Conservation (phyloP, 352 stramenopile species). For the Phytophthora ohioensis region DNA sequence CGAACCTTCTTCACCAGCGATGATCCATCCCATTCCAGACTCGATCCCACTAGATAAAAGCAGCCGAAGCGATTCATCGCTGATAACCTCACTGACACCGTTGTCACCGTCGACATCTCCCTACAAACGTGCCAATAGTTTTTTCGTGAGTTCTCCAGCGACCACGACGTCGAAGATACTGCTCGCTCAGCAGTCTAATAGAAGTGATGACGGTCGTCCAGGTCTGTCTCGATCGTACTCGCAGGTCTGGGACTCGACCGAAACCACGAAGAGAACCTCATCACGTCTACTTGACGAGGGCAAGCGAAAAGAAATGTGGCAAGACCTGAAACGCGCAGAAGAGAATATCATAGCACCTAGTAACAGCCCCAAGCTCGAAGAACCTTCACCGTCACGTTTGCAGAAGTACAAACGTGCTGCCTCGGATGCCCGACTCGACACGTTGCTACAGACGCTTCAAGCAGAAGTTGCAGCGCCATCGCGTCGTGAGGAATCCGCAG, state of each 20-base stretch:
- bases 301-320: constrained; percentile 82
- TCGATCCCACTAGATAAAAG: constrained; percentile 23
- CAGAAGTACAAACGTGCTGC: constrained; percentile 31
- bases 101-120: constrained; percentile 42
- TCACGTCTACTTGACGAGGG: constrained; percentile 71
- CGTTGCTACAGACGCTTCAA: constrained; percentile 41
- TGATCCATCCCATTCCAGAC: constrained; percentile 44
- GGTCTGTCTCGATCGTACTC: constrained; percentile 44
- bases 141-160: constrained; percentile 33
- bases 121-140: constrained; percentile 54
- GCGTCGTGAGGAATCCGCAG: constrained; percentile 10
- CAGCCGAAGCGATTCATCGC: constrained; percentile 16
- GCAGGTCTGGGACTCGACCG: constrained; percentile 55
- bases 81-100: constrained; percentile 14
- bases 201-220: constrained; percentile 9
- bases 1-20: constrained; percentile 24
- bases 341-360: constrained; percentile 47
- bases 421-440: constrained; percentile 41
- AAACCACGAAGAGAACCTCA: constrained; percentile 41
- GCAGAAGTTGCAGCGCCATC: constrained; percentile 26
- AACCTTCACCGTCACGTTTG: constrained; percentile 21
- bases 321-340: constrained; percentile 74
- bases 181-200: constrained; percentile 22
- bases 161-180: constrained; percentile 25
- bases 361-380: constrained; percentile 16